A percentile compares a stretch with the other conserved stretches of the same genome.
These are phyloP conservation scores for Raphidocelis subcapitata DNA, from an alignment of 139 green algal genomes.

Conservation along the genomic window DNA sequence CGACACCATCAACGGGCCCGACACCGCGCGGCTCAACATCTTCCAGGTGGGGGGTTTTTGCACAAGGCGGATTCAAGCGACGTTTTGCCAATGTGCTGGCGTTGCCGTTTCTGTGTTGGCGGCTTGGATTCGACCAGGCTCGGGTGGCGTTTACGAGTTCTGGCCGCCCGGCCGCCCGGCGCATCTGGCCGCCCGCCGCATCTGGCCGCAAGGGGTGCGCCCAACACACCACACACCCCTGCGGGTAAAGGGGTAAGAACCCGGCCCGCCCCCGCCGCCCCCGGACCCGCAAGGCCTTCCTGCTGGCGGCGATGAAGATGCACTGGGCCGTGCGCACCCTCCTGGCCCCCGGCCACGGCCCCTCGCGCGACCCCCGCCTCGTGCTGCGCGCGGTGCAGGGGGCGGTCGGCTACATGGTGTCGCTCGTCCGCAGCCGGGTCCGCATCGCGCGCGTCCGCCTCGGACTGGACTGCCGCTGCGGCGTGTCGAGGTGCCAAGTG, in stretches of 20 bases:
- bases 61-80: no score
- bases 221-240: conserved; percentile 3
- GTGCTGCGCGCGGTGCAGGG: conserved; percentile 28
- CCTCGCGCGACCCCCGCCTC: conserved; percentile 18
- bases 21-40: conserved; percentile 82
- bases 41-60: conserved; percentile 75
- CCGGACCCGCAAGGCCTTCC: conserved; percentile 65
- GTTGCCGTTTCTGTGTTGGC: no score
- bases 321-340: conserved; percentile 53
- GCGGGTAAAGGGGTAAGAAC: no score
- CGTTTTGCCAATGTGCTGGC: no score
- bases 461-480: conserved; percentile 25
- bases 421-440: conserved; percentile 16
- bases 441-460: conserved; percentile 13
- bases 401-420: conserved; percentile 29
- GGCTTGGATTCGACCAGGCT: no score
- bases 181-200: no score
- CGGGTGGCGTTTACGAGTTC: no score
- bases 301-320: conserved; percentile 82
- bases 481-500: conserved; percentile 34
- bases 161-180: no score
- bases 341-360: conserved; percentile 5
- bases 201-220: no score
- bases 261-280: no score
- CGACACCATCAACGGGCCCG: conserved; percentile 65